phyloP scores from a whole-genome alignment of 495 filamentous ascomycete species.

The Ascodesmis nigricans region DNA sequence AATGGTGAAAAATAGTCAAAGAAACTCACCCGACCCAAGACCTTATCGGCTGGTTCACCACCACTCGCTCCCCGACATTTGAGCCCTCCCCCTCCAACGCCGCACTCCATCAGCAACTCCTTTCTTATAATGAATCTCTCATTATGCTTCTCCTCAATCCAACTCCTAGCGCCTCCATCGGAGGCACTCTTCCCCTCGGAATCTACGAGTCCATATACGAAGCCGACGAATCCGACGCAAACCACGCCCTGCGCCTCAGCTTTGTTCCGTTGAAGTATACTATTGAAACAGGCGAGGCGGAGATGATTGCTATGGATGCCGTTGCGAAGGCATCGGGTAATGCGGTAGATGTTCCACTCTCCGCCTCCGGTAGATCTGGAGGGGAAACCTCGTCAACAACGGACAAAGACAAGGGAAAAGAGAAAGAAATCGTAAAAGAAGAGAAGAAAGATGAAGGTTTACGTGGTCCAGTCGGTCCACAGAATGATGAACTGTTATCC shows the following conservation, averaged over 20 bases:
- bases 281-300: conserved; percentile 81
- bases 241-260: conserved; percentile 45
- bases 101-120: conserved; percentile 53
- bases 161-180: conserved; percentile 30
- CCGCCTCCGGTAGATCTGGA: conserved; percentile 23
- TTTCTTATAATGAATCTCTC: conserved; percentile 63
- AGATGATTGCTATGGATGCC: conserved; percentile 92
- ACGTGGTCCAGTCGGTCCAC: neutral
- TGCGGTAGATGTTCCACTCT: conserved; percentile 32
- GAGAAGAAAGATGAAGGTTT: conserved; percentile 20
- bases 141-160: conserved; percentile 73
- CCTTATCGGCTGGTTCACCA: conserved; percentile 89
- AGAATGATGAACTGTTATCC: conserved; percentile 25
- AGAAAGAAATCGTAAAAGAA: conserved; percentile 23
- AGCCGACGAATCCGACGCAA: conserved; percentile 28
- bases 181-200: conserved; percentile 66
- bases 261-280: conserved; percentile 71
- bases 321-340: conserved; percentile 57
- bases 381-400: no score
- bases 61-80: conserved; percentile 35
- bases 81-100: conserved; percentile 47
- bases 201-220: conserved; percentile 79
- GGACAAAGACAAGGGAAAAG: conserved; percentile 21
- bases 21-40: conserved; percentile 74
- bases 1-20: conserved; percentile 44